phyloP scores from a whole-genome alignment of 179 eudicot species.

The Silene noctiflora region DNA sequence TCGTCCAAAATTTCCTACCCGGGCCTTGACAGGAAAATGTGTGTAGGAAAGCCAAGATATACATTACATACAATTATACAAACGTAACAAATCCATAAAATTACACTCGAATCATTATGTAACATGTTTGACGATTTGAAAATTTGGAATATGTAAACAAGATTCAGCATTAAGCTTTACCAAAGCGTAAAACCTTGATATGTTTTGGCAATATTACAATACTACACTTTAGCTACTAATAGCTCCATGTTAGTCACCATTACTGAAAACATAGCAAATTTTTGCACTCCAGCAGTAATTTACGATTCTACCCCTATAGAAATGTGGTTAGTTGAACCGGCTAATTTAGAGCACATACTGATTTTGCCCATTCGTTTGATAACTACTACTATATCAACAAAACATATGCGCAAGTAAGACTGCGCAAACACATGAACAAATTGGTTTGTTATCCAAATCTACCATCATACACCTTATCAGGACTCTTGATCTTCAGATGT shows the following conservation, averaged over 20 bases:
- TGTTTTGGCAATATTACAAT: constrained; percentile 5
- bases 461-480: constrained; percentile 5
- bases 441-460: background rate
- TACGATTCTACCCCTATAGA: constrained; percentile 1
- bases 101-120: background rate
- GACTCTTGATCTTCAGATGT: constrained; percentile 1
- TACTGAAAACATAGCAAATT: constrained; percentile 1
- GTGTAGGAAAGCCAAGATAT: background rate
- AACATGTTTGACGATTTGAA: background rate
- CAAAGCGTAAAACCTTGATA: constrained; percentile 7
- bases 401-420: constrained; percentile 13
- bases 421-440: background rate
- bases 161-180: constrained; percentile 5
- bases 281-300: no score
- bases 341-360: background rate
- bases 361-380: constrained; percentile 7
- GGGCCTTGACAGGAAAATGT: no score
- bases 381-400: constrained; percentile 25
- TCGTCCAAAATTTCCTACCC: no score
- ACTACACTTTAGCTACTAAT: constrained; percentile 1
- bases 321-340: constrained; percentile 5
- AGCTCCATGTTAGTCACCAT: constrained; percentile 21
- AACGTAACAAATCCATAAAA: constrained; percentile 17
- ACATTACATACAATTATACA: constrained; percentile 44
- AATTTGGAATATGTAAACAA: background rate